Evolutionary conservation across 1,284 basidiomycete species (phyloP), one percentile per base, ranked within the genome.

Genomic region (Moniliophthora roreri): DNA sequence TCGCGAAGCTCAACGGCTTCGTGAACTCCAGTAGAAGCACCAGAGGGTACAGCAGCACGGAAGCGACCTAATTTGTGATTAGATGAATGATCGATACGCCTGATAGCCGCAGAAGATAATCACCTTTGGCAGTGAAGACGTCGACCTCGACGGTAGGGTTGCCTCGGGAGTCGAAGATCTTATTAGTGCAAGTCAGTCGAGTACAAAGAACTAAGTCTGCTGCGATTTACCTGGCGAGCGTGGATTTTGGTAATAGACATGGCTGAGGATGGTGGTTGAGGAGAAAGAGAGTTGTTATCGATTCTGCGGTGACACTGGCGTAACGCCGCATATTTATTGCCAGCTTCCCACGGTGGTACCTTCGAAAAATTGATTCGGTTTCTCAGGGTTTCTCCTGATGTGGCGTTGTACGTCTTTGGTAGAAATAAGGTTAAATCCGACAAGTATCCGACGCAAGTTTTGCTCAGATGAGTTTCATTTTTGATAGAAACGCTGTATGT

Each of bases 1-100:
- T 99, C 97, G 64, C 97, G 93, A 70, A 99, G 90, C 79, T 99
- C 97, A 62, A 97, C 93, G 61, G 97, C 97, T 78, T 99, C 97
- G 76, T 99, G 94, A 63, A 94, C 80, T 81, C 97, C 97, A 55
- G 96, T 99, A 57, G 96, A 99, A 48, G 97, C 97, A 72, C 97
- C 97, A 55, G 95, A 98, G 53, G 97, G 97, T 44, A 99, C 97
- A 61, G 93, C 85, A 60, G 94, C 93, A 61, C 93, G 90, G 90
- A 90, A 99, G 64, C 87, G 88, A 61, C 96, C 95, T 96, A 60
- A 6, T 48, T 20, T 34, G 46, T 37, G 59, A 48, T 13, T 32
- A 47, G 54, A 9, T 20, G 41, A 52, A 59, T 51, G 23, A 50
- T 16, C 13, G 5, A 16, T 48, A 28, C 3, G 38, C 36, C 20